phyloP scores from a whole-genome alignment of 2,329 filamentous ascomycete species.

The Ascochyta viciae-villosae region DNA sequence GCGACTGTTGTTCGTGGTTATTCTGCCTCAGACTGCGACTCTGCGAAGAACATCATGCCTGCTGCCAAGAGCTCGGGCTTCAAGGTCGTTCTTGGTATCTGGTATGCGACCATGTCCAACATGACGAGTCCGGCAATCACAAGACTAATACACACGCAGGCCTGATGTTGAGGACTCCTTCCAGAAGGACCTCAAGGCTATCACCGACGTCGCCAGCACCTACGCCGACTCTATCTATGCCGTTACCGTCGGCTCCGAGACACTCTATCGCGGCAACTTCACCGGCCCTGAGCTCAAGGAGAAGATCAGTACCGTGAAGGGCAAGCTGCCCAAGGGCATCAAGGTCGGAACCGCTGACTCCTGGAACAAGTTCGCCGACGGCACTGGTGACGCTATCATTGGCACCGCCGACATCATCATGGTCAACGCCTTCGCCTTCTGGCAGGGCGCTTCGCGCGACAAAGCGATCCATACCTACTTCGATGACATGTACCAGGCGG shows the following conservation, averaged over 20 bases:
- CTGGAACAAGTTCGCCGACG: slow-evolving; percentile 76
- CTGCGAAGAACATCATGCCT: slow-evolving; percentile 67
- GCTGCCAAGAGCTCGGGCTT: slow-evolving; percentile 70
- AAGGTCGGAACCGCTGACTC: slow-evolving; percentile 73
- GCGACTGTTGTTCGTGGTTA: slow-evolving; percentile 70
- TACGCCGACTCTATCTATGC: slow-evolving; percentile 68
- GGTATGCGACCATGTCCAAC: slow-evolving; percentile 54
- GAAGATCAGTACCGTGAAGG: slow-evolving; percentile 69
- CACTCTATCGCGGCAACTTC: slow-evolving; percentile 72
- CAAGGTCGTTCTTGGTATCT: slow-evolving; percentile 74
- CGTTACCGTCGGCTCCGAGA: slow-evolving; percentile 75
- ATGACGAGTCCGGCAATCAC: background rate
- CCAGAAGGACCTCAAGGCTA: slow-evolving; percentile 65
- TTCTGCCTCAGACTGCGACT: slow-evolving; percentile 70
- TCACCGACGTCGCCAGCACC: slow-evolving; percentile 57
- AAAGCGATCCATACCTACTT: slow-evolving; percentile 65
- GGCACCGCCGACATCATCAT: slow-evolving; percentile 68
- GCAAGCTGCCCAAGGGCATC: slow-evolving; percentile 58
- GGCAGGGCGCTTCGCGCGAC: slow-evolving; percentile 67
- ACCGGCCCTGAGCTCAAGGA: slow-evolving; percentile 65
- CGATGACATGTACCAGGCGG: slow-evolving; percentile 70
- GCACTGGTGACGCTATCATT: slow-evolving; percentile 70
- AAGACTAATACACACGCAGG: slow-evolving; percentile 49
- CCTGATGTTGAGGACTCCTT: slow-evolving; percentile 69
- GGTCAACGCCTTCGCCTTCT: slow-evolving; percentile 75